Evolutionary conservation across 2,329 filamentous ascomycete species (phyloP), one percentile per base, ranked within the genome.

Genomic region (Beauveria australis): DNA sequence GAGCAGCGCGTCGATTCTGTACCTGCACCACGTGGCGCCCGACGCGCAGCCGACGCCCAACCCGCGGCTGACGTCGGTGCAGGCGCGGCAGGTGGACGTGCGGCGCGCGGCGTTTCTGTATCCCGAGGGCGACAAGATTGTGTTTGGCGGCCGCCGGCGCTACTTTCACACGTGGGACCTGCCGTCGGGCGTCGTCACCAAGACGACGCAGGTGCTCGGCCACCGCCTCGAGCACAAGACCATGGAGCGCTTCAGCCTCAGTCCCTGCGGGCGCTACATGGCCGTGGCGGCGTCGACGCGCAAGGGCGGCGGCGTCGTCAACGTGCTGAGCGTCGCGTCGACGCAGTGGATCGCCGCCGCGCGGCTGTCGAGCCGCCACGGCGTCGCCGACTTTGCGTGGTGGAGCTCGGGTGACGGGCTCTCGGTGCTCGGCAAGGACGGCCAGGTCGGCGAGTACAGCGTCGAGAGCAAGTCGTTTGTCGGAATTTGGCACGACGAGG

Each of bases 111-210:
- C 89, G 43, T 97, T 99, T 73, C 79, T 92, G 61, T 83, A 81
- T 28, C 85, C 88, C 5, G 76, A 77, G 18, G 91, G 89, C 64
- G 86, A 89, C 64, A 88, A 88, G 67, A 89, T 99, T 66, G 90
- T 96, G 73, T 89, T 97, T 62, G 89, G 92, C 19, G 92, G 92
- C 43, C 88, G 93, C 41, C 85, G 94, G 54, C 87, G 87, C 64
- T 97, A 92, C 78, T 97, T 97, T 74, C 94, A 97, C 75, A 87
- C 89, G 66, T 99, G 94, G 94, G 88, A 97, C 69, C 81, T 99
- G 26, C 79, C 88, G 48, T 87, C 88, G 0, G 94, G 94, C 48
- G 78, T 81, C 14, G 86, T 99, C 53, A 89, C 93, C 68, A 96
- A 96, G 75, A 83, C 96, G 49, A 86, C 84, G 66, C 81, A 89